These are phyloP conservation scores for Cytospora piceicola DNA, from an alignment of 2,329 filamentous ascomycete genomes.

Conservation along the genomic window DNA sequence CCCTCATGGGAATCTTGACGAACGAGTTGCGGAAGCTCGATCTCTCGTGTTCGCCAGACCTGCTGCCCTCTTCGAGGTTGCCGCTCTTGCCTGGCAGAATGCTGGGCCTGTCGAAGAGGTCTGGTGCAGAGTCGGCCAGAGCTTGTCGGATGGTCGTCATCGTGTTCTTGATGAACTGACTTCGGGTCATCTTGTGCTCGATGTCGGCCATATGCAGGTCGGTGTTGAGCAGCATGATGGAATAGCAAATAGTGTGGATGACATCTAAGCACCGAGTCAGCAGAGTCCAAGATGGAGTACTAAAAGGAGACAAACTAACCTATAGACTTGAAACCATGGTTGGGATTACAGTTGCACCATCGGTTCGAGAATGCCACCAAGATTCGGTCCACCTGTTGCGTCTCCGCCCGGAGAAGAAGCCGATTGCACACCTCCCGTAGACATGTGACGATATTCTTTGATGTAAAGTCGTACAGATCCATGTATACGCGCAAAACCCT, in stretches of 20 bases:
- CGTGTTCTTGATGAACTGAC: slow-evolving; percentile 95
- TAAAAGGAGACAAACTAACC: slow-evolving; percentile 56
- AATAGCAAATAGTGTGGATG: slow-evolving; percentile 97
- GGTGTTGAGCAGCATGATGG: slow-evolving; percentile 91
- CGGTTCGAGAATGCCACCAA: slow-evolving; percentile 84
- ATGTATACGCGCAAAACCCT: slow-evolving; percentile 78
- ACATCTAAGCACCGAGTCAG: slow-evolving; percentile 63
- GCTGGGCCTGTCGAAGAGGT: slow-evolving; percentile 64
- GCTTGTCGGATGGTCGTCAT: slow-evolving; percentile 85
- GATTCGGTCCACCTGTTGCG: slow-evolving; percentile 95
- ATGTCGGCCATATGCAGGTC: slow-evolving; percentile 95
- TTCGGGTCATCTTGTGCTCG: slow-evolving; percentile 92
- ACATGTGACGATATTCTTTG: slow-evolving; percentile 76
- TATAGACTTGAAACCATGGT: slow-evolving; percentile 87
- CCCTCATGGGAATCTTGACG: slow-evolving; percentile 50
- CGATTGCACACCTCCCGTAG: slow-evolving; percentile 81
- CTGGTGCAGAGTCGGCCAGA: slow-evolving; percentile 71
- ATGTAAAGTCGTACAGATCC: slow-evolving; percentile 85
- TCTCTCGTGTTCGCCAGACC: slow-evolving; percentile 45
- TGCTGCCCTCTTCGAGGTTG: slow-evolving; percentile 38
- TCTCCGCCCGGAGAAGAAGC: slow-evolving; percentile 85
- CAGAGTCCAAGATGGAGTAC: slow-evolving; percentile 33
- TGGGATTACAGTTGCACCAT: slow-evolving; percentile 93
- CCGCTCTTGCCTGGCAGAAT: slow-evolving; percentile 51
- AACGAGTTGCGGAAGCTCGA: slow-evolving; percentile 54